These are phyloP conservation scores for Lobosporangium transversale DNA, from an alignment of 192 early-diverging fungal genomes.

Conservation along the genomic window DNA sequence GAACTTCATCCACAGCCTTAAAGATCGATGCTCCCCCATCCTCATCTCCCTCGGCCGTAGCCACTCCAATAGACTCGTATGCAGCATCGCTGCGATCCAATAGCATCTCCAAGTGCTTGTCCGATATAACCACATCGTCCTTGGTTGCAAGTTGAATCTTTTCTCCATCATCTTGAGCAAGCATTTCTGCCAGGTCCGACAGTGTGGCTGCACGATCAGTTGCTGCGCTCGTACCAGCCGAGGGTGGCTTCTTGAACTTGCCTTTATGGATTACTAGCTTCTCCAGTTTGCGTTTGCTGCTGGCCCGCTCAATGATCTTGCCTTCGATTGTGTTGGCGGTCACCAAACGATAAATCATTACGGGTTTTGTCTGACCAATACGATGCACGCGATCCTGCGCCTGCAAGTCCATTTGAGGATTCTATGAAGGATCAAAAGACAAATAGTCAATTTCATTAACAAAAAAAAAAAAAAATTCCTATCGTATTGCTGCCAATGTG, in stretches of 20 bases:
- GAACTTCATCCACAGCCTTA: slow-evolving; percentile 58
- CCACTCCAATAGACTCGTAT: slow-evolving; percentile 37
- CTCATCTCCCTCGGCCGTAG: slow-evolving; percentile 5
- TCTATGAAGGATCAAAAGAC: slow-evolving; percentile 59
- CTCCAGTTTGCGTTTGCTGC: slow-evolving; percentile 88
- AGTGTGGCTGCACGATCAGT: slow-evolving; percentile 59
- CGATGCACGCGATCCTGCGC: slow-evolving; percentile 97
- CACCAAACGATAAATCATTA: slow-evolving; percentile 91
- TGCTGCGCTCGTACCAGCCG: slow-evolving; percentile 2
- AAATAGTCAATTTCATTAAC: too few relatives aligned
- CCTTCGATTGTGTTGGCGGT: slow-evolving; percentile 87
- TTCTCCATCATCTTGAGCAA: slow-evolving; percentile 78
- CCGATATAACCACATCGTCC: slow-evolving; percentile 67
- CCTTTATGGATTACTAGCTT: slow-evolving; percentile 96
- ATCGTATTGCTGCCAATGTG: slow-evolving; percentile 8
- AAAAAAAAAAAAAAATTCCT: neutral
- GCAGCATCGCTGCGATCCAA: slow-evolving; percentile 63
- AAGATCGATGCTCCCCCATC: slow-evolving; percentile 45
- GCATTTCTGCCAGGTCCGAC: slow-evolving; percentile 77
- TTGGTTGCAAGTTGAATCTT: slow-evolving; percentile 65
- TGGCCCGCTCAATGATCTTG: slow-evolving; percentile 82
- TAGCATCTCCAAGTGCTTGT: slow-evolving; percentile 64
- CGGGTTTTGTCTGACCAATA: slow-evolving; percentile 93
- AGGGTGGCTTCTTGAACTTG: slow-evolving; percentile 72
- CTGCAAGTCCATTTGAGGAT: slow-evolving; percentile 98